phyloP scores from a whole-genome alignment of 148 eudicot genomes.

The Vaccinium macrocarpon region DNA sequence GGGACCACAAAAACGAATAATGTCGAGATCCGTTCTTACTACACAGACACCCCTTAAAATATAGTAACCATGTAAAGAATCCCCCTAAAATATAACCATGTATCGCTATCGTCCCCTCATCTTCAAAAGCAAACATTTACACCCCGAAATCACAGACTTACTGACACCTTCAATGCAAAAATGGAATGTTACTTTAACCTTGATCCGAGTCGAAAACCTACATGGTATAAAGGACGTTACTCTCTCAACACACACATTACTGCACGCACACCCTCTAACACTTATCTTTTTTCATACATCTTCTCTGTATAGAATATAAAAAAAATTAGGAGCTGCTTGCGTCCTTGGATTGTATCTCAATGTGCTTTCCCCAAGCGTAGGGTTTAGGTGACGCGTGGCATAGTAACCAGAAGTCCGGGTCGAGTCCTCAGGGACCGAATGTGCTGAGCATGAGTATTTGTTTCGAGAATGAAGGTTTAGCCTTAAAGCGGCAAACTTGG shows the following conservation, averaged over 20 bases:
- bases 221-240: neutral
- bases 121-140: neutral
- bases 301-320: neutral
- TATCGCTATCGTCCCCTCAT: neutral
- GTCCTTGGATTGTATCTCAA: too few relatives aligned
- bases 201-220: neutral
- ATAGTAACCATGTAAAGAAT: too few relatives aligned
- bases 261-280: neutral
- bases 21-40: too few relatives aligned
- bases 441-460: too few relatives aligned
- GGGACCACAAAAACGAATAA: too few relatives aligned
- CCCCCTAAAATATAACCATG: neutral
- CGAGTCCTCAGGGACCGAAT: too few relatives aligned
- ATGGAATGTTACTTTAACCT: neutral
- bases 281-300: neutral
- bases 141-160: neutral
- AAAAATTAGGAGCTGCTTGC: neutral
- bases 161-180: neutral
- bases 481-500: too few relatives aligned
- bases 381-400: too few relatives aligned
- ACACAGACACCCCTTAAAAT: too few relatives aligned
- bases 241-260: neutral
- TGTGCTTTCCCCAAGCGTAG: too few relatives aligned
- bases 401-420: too few relatives aligned
- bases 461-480: too few relatives aligned